Base-by-base conservation (phyloP, 345 rosid species). In the Hibiscus trionum region DNA sequence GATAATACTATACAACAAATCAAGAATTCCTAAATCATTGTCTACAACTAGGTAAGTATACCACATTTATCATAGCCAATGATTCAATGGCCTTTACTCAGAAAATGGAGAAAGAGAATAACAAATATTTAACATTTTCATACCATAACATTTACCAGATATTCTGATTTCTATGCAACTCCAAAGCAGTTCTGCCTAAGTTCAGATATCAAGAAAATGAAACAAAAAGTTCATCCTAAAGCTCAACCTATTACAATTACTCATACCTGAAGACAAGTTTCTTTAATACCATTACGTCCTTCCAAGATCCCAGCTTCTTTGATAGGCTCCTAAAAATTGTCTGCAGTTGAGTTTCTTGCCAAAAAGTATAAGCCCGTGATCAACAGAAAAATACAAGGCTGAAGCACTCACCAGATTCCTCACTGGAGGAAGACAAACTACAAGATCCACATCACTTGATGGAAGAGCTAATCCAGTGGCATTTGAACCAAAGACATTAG, bases 261-360 rank as follows among this genome's bases (percentile, higher is more conserved):
- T 21, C 49, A 61, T 86, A 91, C 98, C 98, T 94, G 97, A 80
- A 94, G 97, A 81, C 96, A 94, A 66, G 98, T 94, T 85, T 94
- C 98, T 79, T 94, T 94, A 77, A 94, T 94, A 69, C 98, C 98
- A 85, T 94, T 94, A 73, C 98, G 98, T 74, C 98, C 98, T 82
- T 94, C 98, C 88, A 94, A 86, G 77, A 94, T 94, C 72, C 98
- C 96, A 78, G 97, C 98, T 87, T 94, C 98, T 87, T 94, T 94
- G 64, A 94, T 94, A 63, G 98, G 98, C 86, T 94, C 98, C 97
- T 94, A 79, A 27, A 58, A 68, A 68, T 39, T 39, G 19, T 26
- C 58, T 53, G 19, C 72, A 31, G 73, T 73, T 85, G 64, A 83
- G 81, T 77, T 73, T 81, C 76, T 72, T 56, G 64, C 33, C 64